phyloP scores from a whole-genome alignment of 768 basidiomycete species.

The Boletus pseudo-olivaceus region DNA sequence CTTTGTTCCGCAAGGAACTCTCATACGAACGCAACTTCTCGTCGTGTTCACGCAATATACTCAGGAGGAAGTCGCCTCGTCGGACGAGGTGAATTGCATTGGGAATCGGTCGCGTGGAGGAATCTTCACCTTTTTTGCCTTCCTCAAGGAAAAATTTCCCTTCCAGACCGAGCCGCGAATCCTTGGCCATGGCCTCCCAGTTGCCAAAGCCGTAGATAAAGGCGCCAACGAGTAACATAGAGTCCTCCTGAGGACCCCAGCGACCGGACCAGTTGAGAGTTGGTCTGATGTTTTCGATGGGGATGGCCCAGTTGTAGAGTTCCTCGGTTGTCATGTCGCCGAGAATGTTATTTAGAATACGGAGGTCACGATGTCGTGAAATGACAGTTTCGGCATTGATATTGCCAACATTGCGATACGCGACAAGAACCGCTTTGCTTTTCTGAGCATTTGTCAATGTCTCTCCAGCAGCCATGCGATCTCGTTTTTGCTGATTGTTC shows the following conservation, averaged over 20 bases:
- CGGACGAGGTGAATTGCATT: constrained; percentile 98
- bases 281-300: constrained; percentile 89
- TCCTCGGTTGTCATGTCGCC: constrained; percentile 58
- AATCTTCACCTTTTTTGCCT: constrained; percentile 89
- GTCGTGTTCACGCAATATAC: constrained; percentile 80
- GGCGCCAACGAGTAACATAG: constrained; percentile 92
- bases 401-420: constrained; percentile 82
- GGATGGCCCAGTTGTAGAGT: constrained; percentile 79
- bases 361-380: constrained; percentile 83
- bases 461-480: constrained; percentile 76
- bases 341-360: constrained; percentile 81
- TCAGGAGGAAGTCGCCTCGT: constrained; percentile 89
- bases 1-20: constrained; percentile 69
- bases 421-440: constrained; percentile 94
- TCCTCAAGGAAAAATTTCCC: constrained; percentile 99
- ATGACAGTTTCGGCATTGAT: constrained; percentile 98
- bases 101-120: constrained; percentile 83
- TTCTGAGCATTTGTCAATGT: constrained; percentile 90
- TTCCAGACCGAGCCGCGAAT: constrained; percentile 72
- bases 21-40: constrained; percentile 90
- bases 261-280: constrained; percentile 96
- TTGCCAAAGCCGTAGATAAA: constrained; percentile 92
- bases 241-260: constrained; percentile 90
- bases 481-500: constrained; percentile 76
- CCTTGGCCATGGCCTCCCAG: constrained; percentile 95